Evolutionary conservation across 352 stramenopile species (phyloP), one percentile per base, ranked within the genome.

Genomic region (Phytophthora sojae): DNA sequence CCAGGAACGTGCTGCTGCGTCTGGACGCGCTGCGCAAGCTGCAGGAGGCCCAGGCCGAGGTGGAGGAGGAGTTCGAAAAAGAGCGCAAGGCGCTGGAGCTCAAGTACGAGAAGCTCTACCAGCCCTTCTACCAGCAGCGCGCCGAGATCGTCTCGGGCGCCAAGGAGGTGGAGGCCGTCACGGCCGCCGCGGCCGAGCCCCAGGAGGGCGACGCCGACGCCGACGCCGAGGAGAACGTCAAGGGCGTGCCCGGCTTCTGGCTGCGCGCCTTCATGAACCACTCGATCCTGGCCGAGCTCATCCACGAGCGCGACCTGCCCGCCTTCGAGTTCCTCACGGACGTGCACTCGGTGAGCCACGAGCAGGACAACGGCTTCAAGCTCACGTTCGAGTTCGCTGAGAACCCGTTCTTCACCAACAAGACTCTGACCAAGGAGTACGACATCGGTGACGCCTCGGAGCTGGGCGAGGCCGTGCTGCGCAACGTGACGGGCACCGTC

Each of bases 101-200:
- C 56, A 96, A 96, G 77, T 96, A 96, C 67, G 87, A 96, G 74
- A 94, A 93, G 75, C 79, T 94, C 12, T 96, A 96, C 75, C 85
- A 94, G 77, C 89, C 86, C 15, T 86, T 96, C 61, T 96, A 94
- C 78, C 44, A 61, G 23, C 77, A 94, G 64, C 89, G 89, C 32
- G 85, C 87, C 14, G 75, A 87, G 61, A 92, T 94, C 57, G 87
- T 96, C 19, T 86, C 84, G 58, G 89, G 89, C 39, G 70, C 79
- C 29, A 95, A 94, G 76, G 88, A 95, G 44, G 86, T 93, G 17
- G 85, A 90, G 6, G 76, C 82, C 12, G 85, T 85, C 12, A 86
- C 80, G 5, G 72, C 81, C 7, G 81, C 80, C 44, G 78, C 76
- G 55, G 73, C 75, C 9, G 85, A 92, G 25, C 77, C 73, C 8